Evolutionary conservation across 2,329 filamentous ascomycete species (phyloP).

Genomic region (Talaromyces sp.): DNA sequence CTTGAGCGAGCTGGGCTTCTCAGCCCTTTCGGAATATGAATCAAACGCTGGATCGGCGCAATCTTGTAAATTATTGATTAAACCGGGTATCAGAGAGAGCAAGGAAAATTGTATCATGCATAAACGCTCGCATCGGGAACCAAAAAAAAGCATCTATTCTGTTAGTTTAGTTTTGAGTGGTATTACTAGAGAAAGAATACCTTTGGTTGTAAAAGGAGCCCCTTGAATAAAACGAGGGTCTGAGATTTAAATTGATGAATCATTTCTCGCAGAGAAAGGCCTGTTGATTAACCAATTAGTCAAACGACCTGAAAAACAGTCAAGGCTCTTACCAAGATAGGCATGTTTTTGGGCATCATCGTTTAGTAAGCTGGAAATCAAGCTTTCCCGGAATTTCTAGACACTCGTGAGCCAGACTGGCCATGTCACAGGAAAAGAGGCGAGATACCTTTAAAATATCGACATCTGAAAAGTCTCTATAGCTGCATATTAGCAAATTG

Average conservation of each 20-base stretch:
- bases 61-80: constrained; percentile 88
- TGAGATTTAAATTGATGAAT: constrained; percentile 94
- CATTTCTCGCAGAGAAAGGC: constrained; percentile 76
- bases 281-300: constrained; percentile 19
- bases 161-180: background rate
- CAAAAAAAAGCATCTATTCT: constrained; percentile 91
- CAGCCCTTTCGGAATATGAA: constrained; percentile 68
- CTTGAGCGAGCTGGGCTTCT: constrained; percentile 76
- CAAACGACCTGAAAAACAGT: background rate
- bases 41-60: constrained; percentile 92
- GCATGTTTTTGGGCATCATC: constrained; percentile 75
- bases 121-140: constrained; percentile 87
- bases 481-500: background rate
- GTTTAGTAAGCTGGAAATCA: constrained; percentile 56
- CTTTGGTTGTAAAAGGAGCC: constrained; percentile 89
- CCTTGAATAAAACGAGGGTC: constrained; percentile 90
- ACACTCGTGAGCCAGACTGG: constrained; percentile 17
- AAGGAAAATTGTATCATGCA: constrained; percentile 99
- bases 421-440: background rate
- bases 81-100: constrained; percentile 87
- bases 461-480: constrained; percentile 76
- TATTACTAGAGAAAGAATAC: constrained; percentile 41
- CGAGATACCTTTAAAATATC: constrained; percentile 68
- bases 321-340: constrained; percentile 65
- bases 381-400: constrained; percentile 81